Evolutionary conservation across 208 protist genomes (phyloP).

Genomic region (Endotrypanum monterogeii): DNA sequence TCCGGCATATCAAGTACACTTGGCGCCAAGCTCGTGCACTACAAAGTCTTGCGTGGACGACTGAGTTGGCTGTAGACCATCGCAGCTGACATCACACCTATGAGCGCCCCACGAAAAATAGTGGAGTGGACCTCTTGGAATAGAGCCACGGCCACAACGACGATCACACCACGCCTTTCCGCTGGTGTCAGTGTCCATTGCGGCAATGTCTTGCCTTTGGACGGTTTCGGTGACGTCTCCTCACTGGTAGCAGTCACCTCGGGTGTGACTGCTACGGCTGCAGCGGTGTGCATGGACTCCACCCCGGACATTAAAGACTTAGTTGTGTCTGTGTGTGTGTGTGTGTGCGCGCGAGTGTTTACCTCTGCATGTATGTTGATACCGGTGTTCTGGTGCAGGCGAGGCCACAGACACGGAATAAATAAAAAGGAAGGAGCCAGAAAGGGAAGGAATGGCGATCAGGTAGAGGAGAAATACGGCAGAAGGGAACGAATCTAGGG

Average conservation of each 20-base stretch:
- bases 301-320: background rate
- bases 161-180: slow-evolving; percentile 31
- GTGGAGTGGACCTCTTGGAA: slow-evolving; percentile 47
- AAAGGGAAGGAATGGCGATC: no score
- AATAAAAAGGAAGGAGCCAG: no score
- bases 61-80: slow-evolving; percentile 11
- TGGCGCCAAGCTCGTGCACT: background rate
- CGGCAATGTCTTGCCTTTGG: background rate
- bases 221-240: background rate
- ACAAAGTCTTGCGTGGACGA: background rate
- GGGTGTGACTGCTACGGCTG: background rate
- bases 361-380: no score
- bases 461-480: no score
- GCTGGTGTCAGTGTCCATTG: slow-evolving; percentile 10
- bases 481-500: no score
- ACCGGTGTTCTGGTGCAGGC: background rate
- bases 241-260: slow-evolving; percentile 1
- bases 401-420: no score
- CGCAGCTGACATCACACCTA: slow-evolving; percentile 11
- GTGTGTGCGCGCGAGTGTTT: background rate
- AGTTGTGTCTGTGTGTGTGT: background rate
- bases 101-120: slow-evolving; percentile 22
- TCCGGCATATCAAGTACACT: background rate
- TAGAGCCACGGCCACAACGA: slow-evolving; percentile 33
- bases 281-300: background rate